Conservation (phyloP, 495 filamentous ascomycete genomes). For the Symbiotaphrina buchneri region DNA sequence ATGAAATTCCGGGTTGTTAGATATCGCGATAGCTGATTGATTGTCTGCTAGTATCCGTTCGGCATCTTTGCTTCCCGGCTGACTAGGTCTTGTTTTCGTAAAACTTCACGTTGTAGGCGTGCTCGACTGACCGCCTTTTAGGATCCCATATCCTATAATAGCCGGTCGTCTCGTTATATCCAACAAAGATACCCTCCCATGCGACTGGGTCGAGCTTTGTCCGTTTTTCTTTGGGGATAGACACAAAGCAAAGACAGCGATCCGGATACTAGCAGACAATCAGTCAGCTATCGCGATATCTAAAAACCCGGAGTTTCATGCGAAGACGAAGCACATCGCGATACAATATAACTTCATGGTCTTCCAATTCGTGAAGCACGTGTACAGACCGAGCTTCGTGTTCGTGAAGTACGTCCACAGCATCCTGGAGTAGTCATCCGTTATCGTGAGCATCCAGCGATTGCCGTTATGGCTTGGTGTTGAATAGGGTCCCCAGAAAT, state of each 20-base stretch:
- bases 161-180: conserved; percentile 1
- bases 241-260: neutral
- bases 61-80: neutral
- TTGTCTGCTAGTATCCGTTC: conserved; percentile 5
- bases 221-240: conserved; percentile 1
- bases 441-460: conserved; percentile 3
- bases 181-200: conserved; percentile 1
- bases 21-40: conserved; percentile 4
- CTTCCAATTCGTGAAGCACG: neutral
- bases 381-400: neutral
- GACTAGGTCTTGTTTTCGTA: too few relatives aligned
- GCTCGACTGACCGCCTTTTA: neutral
- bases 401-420: neutral
- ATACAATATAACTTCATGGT: neutral
- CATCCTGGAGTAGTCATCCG: conserved; percentile 2
- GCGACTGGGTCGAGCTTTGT: neutral
- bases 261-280: conserved; percentile 5
- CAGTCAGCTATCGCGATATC: conserved; percentile 5
- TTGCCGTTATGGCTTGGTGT: neutral
- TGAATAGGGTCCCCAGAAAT: conserved; percentile 1
- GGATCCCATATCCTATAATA: conserved; percentile 2
- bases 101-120: neutral
- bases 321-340: neutral
- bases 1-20: conserved; percentile 6
- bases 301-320: conserved; percentile 3